Percentiles rank a stretch among this genome's conserved stretches.
Evolutionary conservation across 1,284 basidiomycete genomes (phyloP).

Genomic region (Trichosporon asahii): DNA sequence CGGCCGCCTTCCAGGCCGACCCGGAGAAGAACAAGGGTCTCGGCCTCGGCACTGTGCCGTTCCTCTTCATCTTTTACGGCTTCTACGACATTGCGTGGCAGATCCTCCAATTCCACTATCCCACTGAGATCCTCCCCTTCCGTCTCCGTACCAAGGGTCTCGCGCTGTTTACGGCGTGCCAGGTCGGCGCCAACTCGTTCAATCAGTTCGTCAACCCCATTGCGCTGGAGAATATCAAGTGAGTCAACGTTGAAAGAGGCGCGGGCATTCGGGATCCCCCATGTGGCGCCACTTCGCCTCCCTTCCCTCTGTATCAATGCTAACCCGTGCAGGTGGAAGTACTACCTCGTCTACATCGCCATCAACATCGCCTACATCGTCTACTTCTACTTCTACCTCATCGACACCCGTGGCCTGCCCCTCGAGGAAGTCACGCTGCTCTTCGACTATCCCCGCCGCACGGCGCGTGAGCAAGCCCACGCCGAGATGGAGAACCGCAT

Average conservation of each 20-base stretch:
- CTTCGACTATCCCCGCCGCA: conserved; percentile 27
- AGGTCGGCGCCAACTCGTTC: conserved; percentile 6
- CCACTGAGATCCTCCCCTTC: conserved; percentile 31
- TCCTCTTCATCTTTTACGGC: conserved; percentile 26
- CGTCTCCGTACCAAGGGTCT: conserved; percentile 30
- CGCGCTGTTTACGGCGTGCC: conserved; percentile 20
- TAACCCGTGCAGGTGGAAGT: conserved; percentile 2
- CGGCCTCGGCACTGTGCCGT: conserved; percentile 15
- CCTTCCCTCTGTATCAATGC: background rate
- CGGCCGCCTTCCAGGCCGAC: conserved; percentile 15
- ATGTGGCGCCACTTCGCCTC: background rate
- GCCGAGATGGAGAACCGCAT: conserved; percentile 14
- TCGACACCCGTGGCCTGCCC: conserved; percentile 40
- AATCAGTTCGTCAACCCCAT: conserved; percentile 15
- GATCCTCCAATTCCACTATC: conserved; percentile 59
- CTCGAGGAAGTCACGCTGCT: conserved; percentile 37
- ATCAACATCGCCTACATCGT: conserved; percentile 25
- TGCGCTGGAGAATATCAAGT: conserved; percentile 11
- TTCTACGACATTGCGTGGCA: conserved; percentile 25
- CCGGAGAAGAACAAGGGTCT: conserved; percentile 12
- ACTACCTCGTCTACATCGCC: conserved; percentile 40
- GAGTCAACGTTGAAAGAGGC: background rate
- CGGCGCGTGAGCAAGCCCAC: conserved; percentile 9
- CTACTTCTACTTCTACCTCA: conserved; percentile 36
- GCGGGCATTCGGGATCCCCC: too few species aligned